These are phyloP conservation scores for Camellia lanceoleosa DNA, from an alignment of 148 eudicot genomes.

Conservation along the genomic window DNA sequence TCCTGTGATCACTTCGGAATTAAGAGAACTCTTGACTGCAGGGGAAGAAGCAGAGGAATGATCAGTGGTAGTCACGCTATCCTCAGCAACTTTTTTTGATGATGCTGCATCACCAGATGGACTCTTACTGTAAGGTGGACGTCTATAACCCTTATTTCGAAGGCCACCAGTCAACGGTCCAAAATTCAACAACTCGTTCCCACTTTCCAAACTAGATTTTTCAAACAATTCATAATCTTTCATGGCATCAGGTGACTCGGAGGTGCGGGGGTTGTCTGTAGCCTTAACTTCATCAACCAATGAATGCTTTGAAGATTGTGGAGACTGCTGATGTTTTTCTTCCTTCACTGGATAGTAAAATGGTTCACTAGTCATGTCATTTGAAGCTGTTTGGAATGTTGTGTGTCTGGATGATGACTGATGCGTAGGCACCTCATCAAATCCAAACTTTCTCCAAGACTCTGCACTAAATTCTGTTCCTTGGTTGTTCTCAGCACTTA, in stretches of 20 bases:
- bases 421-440: constrained; percentile 16
- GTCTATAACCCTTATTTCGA: constrained; percentile 47
- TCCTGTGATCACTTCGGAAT: constrained; percentile 8
- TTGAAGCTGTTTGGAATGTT: constrained; percentile 24
- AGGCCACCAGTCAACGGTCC: constrained; percentile 65
- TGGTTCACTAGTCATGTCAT: constrained; percentile 18
- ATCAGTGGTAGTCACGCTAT: constrained; percentile 12
- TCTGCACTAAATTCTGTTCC: constrained; percentile 18
- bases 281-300: constrained; percentile 9
- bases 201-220: constrained; percentile 35
- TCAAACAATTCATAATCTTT: constrained; percentile 27
- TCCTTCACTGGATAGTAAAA: constrained; percentile 17
- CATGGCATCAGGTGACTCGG: constrained; percentile 20
- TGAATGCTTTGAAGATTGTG: constrained; percentile 21
- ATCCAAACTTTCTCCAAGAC: constrained; percentile 18
- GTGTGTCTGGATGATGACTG: constrained; percentile 15
- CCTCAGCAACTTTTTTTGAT: constrained; percentile 22
- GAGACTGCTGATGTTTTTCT: constrained; percentile 19
- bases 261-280: constrained; percentile 5
- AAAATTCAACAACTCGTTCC: constrained; percentile 48
- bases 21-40: constrained; percentile 21
- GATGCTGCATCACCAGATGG: constrained; percentile 29
- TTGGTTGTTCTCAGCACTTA: constrained; percentile 16
- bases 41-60: constrained; percentile 24
- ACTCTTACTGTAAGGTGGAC: constrained; percentile 38